Evolutionary conservation across 140 eudicot species (phyloP).

Genomic region (Ambrosia hybrid): DNA sequence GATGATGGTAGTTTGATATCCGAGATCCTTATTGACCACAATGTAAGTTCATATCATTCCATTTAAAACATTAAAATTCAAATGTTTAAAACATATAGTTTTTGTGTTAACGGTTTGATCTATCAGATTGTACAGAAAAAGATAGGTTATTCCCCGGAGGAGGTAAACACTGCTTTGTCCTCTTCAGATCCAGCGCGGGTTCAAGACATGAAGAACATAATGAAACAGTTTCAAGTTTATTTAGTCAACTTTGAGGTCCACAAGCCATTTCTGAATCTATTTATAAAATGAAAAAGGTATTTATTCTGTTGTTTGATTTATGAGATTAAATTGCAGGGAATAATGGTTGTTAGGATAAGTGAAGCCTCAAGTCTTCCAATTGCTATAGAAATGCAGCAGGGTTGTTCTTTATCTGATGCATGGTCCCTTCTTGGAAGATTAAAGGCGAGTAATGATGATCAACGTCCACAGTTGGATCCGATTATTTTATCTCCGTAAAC

Average conservation of each 20-base stretch:
- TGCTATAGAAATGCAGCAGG: conserved; percentile 72
- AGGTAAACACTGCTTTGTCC: conserved; percentile 52
- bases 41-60: conserved; percentile 49
- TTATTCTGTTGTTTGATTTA: conserved; percentile 2
- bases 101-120: conserved; percentile 1
- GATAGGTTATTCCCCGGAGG: conserved; percentile 80
- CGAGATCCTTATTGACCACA: conserved; percentile 71
- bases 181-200: conserved; percentile 49
- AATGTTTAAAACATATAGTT: neutral
- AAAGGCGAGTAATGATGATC: conserved; percentile 36
- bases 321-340: conserved; percentile 55
- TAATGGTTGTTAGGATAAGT: conserved; percentile 57
- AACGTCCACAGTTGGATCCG: conserved; percentile 35
- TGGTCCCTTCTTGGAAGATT: conserved; percentile 72
- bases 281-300: neutral
- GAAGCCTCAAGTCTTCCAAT: conserved; percentile 59
- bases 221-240: conserved; percentile 60
- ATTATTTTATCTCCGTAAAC: conserved; percentile 64
- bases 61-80: neutral
- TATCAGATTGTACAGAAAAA: conserved; percentile 66
- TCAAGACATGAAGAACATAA: conserved; percentile 47
- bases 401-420: conserved; percentile 70
- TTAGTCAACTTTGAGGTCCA: conserved; percentile 76
- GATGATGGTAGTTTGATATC: conserved; percentile 97
- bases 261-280: conserved; percentile 5